These are phyloP conservation scores for Cryptosporidium bovis DNA, from an alignment of 169 alveolate genomes.

Conservation along the genomic window DNA sequence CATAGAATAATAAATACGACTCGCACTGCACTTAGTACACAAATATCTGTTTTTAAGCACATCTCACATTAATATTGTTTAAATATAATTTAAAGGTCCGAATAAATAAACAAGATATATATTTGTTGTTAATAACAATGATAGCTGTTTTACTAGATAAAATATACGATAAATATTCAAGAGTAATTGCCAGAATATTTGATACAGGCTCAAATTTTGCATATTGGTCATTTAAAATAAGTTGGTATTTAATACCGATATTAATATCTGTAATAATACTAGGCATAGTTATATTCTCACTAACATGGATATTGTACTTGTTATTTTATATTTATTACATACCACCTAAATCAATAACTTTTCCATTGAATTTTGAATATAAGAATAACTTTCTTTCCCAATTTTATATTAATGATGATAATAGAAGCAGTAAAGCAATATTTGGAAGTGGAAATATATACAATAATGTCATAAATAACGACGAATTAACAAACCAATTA, in stretches of 20 bases:
- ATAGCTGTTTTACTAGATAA: background rate
- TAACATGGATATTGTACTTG: slow-evolving; percentile 40
- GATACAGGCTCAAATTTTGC: slow-evolving; percentile 21
- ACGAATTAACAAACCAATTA: slow-evolving; percentile 20
- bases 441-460: background rate
- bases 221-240: slow-evolving; percentile 28
- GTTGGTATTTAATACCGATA: slow-evolving; percentile 33
- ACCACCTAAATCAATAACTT: slow-evolving; percentile 47
- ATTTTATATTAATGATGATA: background rate
- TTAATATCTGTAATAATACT: background rate
- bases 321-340: slow-evolving; percentile 29
- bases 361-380: slow-evolving; percentile 40
- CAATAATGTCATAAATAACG: slow-evolving; percentile 8
- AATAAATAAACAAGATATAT: too few relatives aligned
- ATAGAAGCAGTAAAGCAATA: background rate
- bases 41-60: too few relatives aligned
- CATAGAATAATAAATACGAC: too few relatives aligned
- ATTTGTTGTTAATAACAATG: too few relatives aligned
- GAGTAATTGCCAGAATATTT: background rate
- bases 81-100: too few relatives aligned
- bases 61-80: too few relatives aligned
- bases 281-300: background rate
- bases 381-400: slow-evolving; percentile 20
- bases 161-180: slow-evolving; percentile 21
- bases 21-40: too few relatives aligned